phyloP scores from a whole-genome alignment of 2,329 filamentous ascomycete species.

The Neocatenulostroma microsporum region DNA sequence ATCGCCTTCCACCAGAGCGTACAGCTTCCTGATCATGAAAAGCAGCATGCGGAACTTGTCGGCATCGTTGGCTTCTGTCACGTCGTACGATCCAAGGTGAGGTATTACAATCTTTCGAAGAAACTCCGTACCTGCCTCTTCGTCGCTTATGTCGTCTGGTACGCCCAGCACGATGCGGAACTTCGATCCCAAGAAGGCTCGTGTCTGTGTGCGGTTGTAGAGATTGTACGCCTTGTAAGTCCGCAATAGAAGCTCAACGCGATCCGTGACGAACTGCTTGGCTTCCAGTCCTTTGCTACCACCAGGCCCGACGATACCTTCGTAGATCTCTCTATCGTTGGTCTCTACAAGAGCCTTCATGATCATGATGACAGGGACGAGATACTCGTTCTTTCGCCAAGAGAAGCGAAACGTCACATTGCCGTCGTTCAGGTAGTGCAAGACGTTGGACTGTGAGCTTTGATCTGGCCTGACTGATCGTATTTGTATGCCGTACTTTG shows the following conservation, averaged over 20 bases:
- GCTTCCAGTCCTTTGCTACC: slow-evolving; percentile 72
- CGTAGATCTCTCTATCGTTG: slow-evolving; percentile 92
- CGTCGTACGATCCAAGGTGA: slow-evolving; percentile 77
- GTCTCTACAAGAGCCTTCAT: slow-evolving; percentile 92
- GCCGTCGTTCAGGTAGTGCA: slow-evolving; percentile 92
- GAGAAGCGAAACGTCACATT: slow-evolving; percentile 97
- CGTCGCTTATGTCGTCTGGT: slow-evolving; percentile 73
- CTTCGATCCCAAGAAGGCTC: slow-evolving; percentile 80
- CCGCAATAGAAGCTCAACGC: slow-evolving; percentile 81
- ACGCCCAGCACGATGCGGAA: slow-evolving; percentile 84
- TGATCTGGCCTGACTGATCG: slow-evolving; percentile 93
- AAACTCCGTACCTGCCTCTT: slow-evolving; percentile 87
- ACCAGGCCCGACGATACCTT: slow-evolving; percentile 74
- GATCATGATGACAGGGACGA: slow-evolving; percentile 95
- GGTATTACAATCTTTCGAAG: slow-evolving; percentile 82
- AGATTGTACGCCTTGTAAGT: slow-evolving; percentile 89
- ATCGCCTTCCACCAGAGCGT: slow-evolving; percentile 84
- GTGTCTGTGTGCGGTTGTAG: slow-evolving; percentile 72
- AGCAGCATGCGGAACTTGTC: slow-evolving; percentile 93
- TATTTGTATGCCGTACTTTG: slow-evolving; percentile 81
- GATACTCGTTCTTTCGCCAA: slow-evolving; percentile 93
- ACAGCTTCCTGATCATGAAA: slow-evolving; percentile 95
- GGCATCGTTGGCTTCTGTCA: slow-evolving; percentile 72
- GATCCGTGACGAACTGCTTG: slow-evolving; percentile 83
- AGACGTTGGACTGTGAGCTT: slow-evolving; percentile 92